Evolutionary conservation across 1,284 basidiomycete species (phyloP).

Genomic region (Papiliotrema laurentii): DNA sequence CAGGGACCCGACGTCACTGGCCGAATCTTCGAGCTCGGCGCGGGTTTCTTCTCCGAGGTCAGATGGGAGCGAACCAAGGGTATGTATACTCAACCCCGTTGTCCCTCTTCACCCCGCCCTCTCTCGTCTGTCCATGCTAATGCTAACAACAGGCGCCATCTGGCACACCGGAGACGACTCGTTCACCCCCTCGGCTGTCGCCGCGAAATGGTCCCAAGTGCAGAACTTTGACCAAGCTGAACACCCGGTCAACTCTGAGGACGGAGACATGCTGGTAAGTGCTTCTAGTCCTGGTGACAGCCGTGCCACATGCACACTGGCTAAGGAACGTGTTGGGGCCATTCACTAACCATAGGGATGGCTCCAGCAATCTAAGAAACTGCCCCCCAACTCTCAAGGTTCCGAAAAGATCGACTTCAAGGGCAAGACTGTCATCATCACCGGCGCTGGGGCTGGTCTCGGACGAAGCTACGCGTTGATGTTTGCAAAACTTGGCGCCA

Average conservation of each 20-base stretch:
- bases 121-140: neutral
- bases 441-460: constrained; percentile 88
- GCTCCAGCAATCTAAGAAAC: constrained; percentile 63
- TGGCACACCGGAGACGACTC: constrained; percentile 80
- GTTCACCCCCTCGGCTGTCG: constrained; percentile 93
- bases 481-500: constrained; percentile 87
- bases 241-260: constrained; percentile 66
- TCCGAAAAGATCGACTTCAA: constrained; percentile 73
- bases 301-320: too few species aligned
- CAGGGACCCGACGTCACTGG: constrained; percentile 79
- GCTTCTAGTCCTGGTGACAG: neutral
- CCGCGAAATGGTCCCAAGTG: constrained; percentile 74
- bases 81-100: too few species aligned
- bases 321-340: too few species aligned
- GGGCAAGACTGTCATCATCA: constrained; percentile 88
- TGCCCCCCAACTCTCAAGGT: constrained; percentile 69
- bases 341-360: constrained; percentile 14
- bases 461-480: constrained; percentile 88
- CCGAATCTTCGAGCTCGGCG: constrained; percentile 88
- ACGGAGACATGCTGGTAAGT: constrained; percentile 63
- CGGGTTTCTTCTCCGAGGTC: constrained; percentile 86
- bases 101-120: too few species aligned
- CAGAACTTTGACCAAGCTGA: constrained; percentile 72
- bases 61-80: constrained; percentile 89
- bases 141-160: constrained; percentile 53